Evolutionary conservation across 257 asterid genomes (phyloP).

Genomic region (Lavandula angustifolia): DNA sequence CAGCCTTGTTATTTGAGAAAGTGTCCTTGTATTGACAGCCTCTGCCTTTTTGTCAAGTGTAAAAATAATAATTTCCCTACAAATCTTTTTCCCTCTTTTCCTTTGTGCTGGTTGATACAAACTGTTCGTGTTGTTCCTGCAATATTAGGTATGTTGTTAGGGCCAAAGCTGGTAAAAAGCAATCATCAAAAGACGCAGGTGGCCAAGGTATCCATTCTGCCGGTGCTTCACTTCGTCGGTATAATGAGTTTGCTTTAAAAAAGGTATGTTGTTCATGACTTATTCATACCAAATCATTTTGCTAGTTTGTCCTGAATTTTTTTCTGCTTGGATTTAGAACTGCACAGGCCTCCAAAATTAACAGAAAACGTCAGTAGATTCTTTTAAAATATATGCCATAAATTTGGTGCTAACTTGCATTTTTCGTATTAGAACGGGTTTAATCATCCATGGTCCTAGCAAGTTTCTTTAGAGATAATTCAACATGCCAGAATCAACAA

Average conservation of each 20-base stretch:
- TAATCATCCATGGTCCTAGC: constrained; percentile 4
- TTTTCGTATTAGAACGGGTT: background rate
- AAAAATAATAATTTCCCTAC: background rate
- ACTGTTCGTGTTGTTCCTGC: constrained; percentile 25
- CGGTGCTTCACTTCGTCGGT: constrained; percentile 96
- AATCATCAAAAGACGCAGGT: constrained; percentile 89
- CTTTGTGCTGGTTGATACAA: background rate
- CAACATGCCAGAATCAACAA: background rate
- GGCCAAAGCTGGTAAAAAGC: constrained; percentile 96
- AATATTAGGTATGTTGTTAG: constrained; percentile 90
- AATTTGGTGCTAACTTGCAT: background rate
- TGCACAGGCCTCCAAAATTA: background rate
- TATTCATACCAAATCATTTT: constrained; percentile 8
- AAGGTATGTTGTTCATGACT: constrained; percentile 51
- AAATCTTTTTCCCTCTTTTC: background rate
- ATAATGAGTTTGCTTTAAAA: constrained; percentile 86
- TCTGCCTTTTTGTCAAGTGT: background rate
- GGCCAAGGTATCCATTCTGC: constrained; percentile 87
- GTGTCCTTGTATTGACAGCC: too few species aligned
- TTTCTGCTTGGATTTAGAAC: constrained; percentile 8
- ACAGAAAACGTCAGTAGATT: background rate
- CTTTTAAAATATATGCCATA: background rate
- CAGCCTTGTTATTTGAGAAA: too few species aligned
- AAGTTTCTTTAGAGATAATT: constrained; percentile 13
- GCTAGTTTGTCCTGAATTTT: background rate